Base-by-base conservation (phyloP, 2,329 filamentous ascomycete species). In the Cercospora sp. region DNA sequence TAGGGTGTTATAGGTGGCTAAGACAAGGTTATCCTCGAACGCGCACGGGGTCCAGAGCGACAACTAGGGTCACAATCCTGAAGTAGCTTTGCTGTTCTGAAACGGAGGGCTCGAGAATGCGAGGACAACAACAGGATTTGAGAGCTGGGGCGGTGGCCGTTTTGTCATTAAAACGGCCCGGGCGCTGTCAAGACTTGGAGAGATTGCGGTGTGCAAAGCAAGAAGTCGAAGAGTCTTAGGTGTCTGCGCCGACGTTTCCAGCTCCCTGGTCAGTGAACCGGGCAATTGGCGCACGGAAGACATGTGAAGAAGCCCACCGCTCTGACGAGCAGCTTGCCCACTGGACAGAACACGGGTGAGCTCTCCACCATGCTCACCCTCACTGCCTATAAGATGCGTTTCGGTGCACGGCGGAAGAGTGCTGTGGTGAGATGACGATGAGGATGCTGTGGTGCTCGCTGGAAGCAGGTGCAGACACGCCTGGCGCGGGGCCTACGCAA, bases 1-100 rank as follows among this genome's bases (percentile, higher is more conserved):
- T 24, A 58, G 55, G 21, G 55, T 58, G 55, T 58, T 58, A 58
- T 58, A 34, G 55, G 55, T 21, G 55, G 28, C 55, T 58, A 37
- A 32, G 32, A 34, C 55, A 58, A 37, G 55, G 55, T 32, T 58
- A 37, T 32, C 55, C 55, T 58, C 55, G 55, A 58, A 58, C 55
- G 55, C 9, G 55, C 28, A 58, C 28, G 55, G 55, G 32, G 55
- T 58, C 28, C 55, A 32, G 55, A 34, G 55, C 26, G 45, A 51
- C 45, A 58, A 18, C 26, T 32, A 16, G 53, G 26, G 55, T 58
- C 55, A 21, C 28, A 3, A 32, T 58, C 16, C 7, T 18, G 16
- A 32, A 58, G 55, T 18, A 32, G 55, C 32, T 37, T 32, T 32
- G 55, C 32, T 21, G 28, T 18, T 26, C 55, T 58, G 55, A 34